Percentiles rank a stretch among this genome's conserved stretches.
Conservation (phyloP, 495 filamentous ascomycete species). For the Aspergillus saccharolyticus region DNA sequence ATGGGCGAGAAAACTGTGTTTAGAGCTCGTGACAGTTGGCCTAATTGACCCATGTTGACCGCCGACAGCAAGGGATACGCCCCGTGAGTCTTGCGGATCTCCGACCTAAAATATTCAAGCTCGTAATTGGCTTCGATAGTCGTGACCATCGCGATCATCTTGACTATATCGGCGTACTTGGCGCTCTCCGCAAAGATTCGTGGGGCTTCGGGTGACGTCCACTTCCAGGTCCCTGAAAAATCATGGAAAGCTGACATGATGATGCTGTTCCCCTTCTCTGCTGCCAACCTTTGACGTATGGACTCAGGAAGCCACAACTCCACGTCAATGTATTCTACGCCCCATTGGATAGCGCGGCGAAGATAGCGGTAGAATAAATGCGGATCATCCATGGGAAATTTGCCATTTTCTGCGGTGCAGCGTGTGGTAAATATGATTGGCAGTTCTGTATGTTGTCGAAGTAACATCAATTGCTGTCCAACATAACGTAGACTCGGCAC, state of each 20-base stretch:
- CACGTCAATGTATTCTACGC: slow-evolving; percentile 82
- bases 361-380: slow-evolving; percentile 70
- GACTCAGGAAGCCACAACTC: slow-evolving; percentile 79
- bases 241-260: slow-evolving; percentile 88
- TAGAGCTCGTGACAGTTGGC: slow-evolving; percentile 72
- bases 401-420: slow-evolving; percentile 73
- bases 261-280: slow-evolving; percentile 65
- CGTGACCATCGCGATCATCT: slow-evolving; percentile 79
- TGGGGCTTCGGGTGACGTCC: slow-evolving; percentile 66
- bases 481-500: slow-evolving; percentile 79
- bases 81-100: slow-evolving; percentile 57
- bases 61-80: slow-evolving; percentile 68
- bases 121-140: slow-evolving; percentile 80
- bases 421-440: slow-evolving; percentile 84
- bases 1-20: slow-evolving; percentile 84
- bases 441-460: slow-evolving; percentile 75
- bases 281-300: slow-evolving; percentile 60
- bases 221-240: slow-evolving; percentile 76
- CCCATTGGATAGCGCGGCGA: slow-evolving; percentile 75
- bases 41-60: slow-evolving; percentile 80
- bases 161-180: slow-evolving; percentile 76
- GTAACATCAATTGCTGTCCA: slow-evolving; percentile 75
- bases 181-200: slow-evolving; percentile 62
- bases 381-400: slow-evolving; percentile 77
- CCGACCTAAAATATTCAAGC: slow-evolving; percentile 80